Percentiles rank a stretch among this genome's conserved stretches.
phyloP scores from a whole-genome alignment of 768 basidiomycete genomes.

The Lactarius hatsudake region DNA sequence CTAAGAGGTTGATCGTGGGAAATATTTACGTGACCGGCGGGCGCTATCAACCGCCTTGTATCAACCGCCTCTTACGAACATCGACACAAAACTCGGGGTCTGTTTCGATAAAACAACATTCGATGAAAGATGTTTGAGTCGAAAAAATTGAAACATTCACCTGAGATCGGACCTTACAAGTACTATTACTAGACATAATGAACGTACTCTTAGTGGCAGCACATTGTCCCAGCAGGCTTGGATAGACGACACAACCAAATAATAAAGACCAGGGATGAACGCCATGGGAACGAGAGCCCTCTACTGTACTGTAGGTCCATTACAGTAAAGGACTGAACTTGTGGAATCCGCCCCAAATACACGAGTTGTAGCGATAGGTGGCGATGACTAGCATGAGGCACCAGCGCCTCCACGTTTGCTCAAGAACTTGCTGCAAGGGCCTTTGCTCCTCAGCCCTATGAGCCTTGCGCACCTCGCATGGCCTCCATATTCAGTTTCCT shows the following conservation, averaged over 20 bases:
- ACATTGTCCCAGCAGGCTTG: too few species aligned
- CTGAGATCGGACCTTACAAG: too few species aligned
- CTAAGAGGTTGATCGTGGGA: too few species aligned
- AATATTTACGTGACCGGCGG: too few species aligned
- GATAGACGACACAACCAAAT: not conserved
- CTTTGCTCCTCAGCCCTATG: not conserved
- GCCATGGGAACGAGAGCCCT: not conserved
- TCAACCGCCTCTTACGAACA: too few species aligned
- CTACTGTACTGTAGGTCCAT: not conserved
- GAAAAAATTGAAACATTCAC: too few species aligned
- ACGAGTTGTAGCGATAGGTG: not conserved
- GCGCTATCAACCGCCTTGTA: too few species aligned
- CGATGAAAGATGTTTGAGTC: too few species aligned
- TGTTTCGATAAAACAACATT: too few species aligned
- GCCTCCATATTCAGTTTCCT: constrained; percentile 6
- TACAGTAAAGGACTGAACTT: not conserved
- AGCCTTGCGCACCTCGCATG: not conserved
- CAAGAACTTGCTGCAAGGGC: not conserved
- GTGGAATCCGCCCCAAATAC: not conserved
- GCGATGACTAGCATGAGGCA: not conserved
- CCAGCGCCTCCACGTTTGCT: not conserved
- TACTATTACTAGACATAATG: too few species aligned
- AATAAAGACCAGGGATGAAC: not conserved
- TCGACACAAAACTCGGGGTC: too few species aligned
- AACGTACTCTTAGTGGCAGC: too few species aligned